These are phyloP conservation scores for Benincasa hispida DNA, from an alignment of 306 rosid genomes.

Conservation along the genomic window DNA sequence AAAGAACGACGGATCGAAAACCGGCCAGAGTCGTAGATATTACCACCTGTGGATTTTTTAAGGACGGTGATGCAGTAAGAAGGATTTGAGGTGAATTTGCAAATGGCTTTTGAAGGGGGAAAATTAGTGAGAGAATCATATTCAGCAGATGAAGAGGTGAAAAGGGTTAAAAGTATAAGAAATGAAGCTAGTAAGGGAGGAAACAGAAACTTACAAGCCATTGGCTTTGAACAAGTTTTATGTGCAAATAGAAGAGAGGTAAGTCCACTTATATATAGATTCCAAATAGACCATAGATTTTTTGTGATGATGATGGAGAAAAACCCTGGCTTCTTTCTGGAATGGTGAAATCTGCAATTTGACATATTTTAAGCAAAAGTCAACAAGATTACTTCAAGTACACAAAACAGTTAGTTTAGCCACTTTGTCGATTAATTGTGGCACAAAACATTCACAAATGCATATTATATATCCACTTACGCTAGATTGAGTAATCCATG, in stretches of 20 bases:
- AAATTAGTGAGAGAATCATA: slow-evolving; percentile 11
- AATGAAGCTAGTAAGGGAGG: background rate
- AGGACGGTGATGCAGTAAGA: slow-evolving; percentile 22
- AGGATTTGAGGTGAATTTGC: slow-evolving; percentile 24
- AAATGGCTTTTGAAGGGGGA: slow-evolving; percentile 7
- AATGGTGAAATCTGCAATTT: slow-evolving; percentile 3
- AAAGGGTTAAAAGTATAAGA: background rate
- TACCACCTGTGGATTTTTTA: slow-evolving; percentile 9
- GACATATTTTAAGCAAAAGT: background rate
- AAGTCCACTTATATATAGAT: background rate
- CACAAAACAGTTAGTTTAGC: background rate
- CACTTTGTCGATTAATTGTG: background rate
- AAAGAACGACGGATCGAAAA: slow-evolving; percentile 16
- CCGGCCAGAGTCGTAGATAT: slow-evolving; percentile 20
- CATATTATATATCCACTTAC: background rate
- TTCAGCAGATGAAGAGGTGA: background rate
- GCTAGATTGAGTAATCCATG: background rate
- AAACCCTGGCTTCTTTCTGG: background rate
- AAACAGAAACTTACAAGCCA: slow-evolving; percentile 18
- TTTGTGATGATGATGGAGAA: background rate
- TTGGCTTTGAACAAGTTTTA: background rate
- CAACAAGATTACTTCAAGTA: background rate
- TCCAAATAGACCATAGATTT: background rate
- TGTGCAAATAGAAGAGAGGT: background rate
- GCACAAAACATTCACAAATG: background rate